Base-by-base conservation (phyloP, 208 protist species). In the Leishmania arabica region DNA sequence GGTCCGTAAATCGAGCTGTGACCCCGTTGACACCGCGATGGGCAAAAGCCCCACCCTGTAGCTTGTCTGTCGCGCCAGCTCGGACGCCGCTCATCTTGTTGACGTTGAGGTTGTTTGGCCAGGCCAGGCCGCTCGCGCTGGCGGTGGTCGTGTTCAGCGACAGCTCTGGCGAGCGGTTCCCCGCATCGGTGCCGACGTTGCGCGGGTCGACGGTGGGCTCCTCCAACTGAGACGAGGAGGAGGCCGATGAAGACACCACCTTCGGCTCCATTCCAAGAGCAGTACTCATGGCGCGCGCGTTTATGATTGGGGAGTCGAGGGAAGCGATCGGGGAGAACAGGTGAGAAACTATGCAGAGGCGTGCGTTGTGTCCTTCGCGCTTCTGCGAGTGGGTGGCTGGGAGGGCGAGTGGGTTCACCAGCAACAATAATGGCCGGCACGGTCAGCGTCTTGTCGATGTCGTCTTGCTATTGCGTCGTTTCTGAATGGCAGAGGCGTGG, bases 171-270 rank as follows among this genome's bases (percentile, higher is more conserved):
- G 80, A 80, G 11, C 51, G n/a, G n/a, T 62, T 62, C 31, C 3
- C 53, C 51, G 47, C 72, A 17, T 51, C 51, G 34, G 51, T 42
- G 51, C n/a, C 62, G 34, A 37, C 75, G 31, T 19, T 42, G 53
- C 73, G 77, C n/a, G 77, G 62, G 77, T 78, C 62, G 47, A 74
- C 75, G 40, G 66, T 74, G 2, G 64, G 72, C 60, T 86, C 73
- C 51, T 79, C 77, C n/a, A 79, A 72, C 64, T 60, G 53, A 75
- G 62, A 79, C 2, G 78, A 86, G 27, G 82, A 86, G n/a, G 82
- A 86, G 21, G 76, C 77, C 4, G 82, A 86, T 51, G 82, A 86
- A 69, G 82, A 82, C n/a, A 79, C 19, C 71, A 77, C 75, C 70
- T 78, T 77, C 60, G 71, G 34, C 70, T 21, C 73, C 51, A 81